These are phyloP conservation scores for Pleurotus sapidus DNA, from an alignment of 768 basidiomycete species.

Conservation along the genomic window DNA sequence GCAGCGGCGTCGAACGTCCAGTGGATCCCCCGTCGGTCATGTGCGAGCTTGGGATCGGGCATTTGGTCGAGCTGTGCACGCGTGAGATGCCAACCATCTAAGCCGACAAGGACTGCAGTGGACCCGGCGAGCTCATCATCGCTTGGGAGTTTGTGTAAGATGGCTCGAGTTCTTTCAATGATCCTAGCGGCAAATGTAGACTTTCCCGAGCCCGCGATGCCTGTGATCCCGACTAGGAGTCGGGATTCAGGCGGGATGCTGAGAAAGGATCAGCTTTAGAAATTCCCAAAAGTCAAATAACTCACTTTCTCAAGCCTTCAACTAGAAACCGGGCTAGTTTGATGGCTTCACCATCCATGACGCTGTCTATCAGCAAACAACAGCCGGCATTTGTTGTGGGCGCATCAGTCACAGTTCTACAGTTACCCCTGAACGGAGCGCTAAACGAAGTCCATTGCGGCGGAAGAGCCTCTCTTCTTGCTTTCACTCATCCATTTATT, in stretches of 20 bases:
- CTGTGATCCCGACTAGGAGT: slow-evolving; percentile 70
- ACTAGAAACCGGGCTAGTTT: slow-evolving; percentile 37
- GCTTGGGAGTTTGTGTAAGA: slow-evolving; percentile 20
- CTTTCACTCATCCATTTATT: background rate
- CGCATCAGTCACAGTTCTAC: no score
- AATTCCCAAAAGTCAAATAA: no score
- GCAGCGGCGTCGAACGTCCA: slow-evolving; percentile 87
- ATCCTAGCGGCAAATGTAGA: slow-evolving; percentile 68
- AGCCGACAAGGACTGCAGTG: slow-evolving; percentile 64
- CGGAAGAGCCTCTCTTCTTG: background rate
- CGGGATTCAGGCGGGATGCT: slow-evolving; percentile 39
- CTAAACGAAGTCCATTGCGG: no score
- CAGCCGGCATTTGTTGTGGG: no score
- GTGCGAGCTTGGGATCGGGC: slow-evolving; percentile 73
- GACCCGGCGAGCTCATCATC: slow-evolving; percentile 10
- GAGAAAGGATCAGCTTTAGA: slow-evolving; percentile 4
- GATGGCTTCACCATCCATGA: slow-evolving; percentile 38
- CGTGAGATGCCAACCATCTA: slow-evolving; percentile 93
- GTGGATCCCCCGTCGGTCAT: slow-evolving; percentile 67
- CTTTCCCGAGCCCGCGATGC: slow-evolving; percentile 88
- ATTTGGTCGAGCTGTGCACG: slow-evolving; percentile 74
- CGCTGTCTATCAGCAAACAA: no score
- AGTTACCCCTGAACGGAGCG: no score
- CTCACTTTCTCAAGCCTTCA: slow-evolving; percentile 36
- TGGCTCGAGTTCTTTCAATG: slow-evolving; percentile 46